Percentiles rank a stretch among this genome's conserved stretches.
Conservation (phyloP, 2,329 filamentous ascomycete species). For the Trichocomaceae sp. region DNA sequence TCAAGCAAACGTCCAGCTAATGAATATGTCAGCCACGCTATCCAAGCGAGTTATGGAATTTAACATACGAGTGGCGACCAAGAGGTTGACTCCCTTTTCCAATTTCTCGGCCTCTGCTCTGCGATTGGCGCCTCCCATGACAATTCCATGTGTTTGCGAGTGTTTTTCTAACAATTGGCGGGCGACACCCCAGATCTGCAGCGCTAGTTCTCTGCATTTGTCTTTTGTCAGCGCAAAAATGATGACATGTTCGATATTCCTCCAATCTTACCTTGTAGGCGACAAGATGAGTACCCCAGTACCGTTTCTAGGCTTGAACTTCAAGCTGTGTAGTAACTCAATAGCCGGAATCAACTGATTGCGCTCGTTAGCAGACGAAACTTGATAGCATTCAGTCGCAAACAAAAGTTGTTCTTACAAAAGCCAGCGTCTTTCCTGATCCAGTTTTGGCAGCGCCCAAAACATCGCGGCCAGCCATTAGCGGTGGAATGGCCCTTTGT, state of each 20-base stretch:
- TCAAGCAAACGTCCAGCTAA: conserved; percentile 74
- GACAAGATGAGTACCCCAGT: conserved; percentile 89
- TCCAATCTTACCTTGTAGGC: conserved; percentile 51
- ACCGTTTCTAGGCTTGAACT: conserved; percentile 50
- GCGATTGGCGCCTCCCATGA: conserved; percentile 89
- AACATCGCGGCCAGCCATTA: conserved; percentile 82
- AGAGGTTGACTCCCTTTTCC: conserved; percentile 83
- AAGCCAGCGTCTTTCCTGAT: conserved; percentile 86
- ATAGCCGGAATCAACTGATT: conserved; percentile 67
- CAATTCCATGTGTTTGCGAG: conserved; percentile 91
- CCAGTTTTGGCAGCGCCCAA: conserved; percentile 95
- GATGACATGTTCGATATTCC: neutral
- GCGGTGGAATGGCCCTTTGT: conserved; percentile 83
- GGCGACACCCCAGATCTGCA: conserved; percentile 94
- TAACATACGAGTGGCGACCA: conserved; percentile 65
- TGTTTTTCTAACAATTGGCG: conserved; percentile 88
- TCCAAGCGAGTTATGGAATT: neutral
- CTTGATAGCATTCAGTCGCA: neutral
- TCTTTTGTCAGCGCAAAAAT: neutral
- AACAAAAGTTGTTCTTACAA: conserved; percentile 31
- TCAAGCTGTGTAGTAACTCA: conserved; percentile 67
- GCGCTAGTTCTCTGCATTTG: conserved; percentile 65
- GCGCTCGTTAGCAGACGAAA: neutral
- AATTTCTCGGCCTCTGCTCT: conserved; percentile 91
- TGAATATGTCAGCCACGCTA: conserved; percentile 28